phyloP scores from a whole-genome alignment of 495 filamentous ascomycete species.

The Trichoderma orchidacearum region DNA sequence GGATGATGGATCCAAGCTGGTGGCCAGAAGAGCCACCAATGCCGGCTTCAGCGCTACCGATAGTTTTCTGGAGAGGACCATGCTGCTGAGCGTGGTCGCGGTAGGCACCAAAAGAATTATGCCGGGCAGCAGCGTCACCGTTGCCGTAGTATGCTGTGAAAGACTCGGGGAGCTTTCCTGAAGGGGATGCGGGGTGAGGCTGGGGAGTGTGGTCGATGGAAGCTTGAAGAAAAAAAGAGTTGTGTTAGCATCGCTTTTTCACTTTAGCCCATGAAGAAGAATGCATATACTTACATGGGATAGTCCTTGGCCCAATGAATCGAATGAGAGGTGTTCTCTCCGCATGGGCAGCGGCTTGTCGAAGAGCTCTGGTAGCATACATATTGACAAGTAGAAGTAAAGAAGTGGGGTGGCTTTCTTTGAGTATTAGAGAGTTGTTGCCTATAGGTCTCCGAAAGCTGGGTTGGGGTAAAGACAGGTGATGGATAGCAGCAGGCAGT shows the following conservation, averaged over 20 bases:
- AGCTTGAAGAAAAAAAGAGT: slow-evolving; percentile 26
- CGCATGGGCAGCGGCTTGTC: slow-evolving; percentile 45
- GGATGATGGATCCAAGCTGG: slow-evolving; percentile 54
- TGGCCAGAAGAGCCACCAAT: slow-evolving; percentile 54
- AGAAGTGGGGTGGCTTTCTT: no score
- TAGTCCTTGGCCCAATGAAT: slow-evolving; percentile 78
- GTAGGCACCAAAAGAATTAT: slow-evolving; percentile 77
- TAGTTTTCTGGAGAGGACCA: slow-evolving; percentile 60
- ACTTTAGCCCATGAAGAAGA: slow-evolving; percentile 1
- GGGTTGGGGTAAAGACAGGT: background rate
- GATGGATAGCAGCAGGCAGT: background rate
- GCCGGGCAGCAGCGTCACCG: slow-evolving; percentile 41
- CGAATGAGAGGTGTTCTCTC: slow-evolving; percentile 73
- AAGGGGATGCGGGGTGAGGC: slow-evolving; percentile 46
- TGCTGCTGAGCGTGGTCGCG: slow-evolving; percentile 87
- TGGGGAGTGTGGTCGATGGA: slow-evolving; percentile 72
- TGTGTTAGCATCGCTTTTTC: background rate
- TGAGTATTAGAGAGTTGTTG: no score
- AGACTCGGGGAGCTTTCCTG: slow-evolving; percentile 34
- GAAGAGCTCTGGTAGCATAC: slow-evolving; percentile 53
- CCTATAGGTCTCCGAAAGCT: no score
- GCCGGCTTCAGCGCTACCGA: slow-evolving; percentile 31
- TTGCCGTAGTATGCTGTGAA: slow-evolving; percentile 38
- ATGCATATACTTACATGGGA: slow-evolving; percentile 49
- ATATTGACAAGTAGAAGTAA: slow-evolving; percentile 35